These are phyloP conservation scores for Metschnikowia similis DNA, from an alignment of 805 yeast species.

Conservation along the genomic window DNA sequence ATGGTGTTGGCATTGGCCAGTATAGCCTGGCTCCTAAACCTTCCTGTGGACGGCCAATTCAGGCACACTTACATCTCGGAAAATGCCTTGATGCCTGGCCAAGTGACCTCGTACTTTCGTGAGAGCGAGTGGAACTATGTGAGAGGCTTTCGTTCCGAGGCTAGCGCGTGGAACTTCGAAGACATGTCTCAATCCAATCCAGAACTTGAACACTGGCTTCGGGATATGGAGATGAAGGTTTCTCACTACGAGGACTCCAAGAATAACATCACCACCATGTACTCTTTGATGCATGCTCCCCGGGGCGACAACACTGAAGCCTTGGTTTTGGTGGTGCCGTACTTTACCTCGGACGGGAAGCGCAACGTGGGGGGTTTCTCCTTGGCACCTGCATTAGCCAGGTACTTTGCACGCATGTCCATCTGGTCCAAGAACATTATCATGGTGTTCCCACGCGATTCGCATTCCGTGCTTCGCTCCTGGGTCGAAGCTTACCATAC, in stretches of 20 bases:
- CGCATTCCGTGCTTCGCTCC: constrained; percentile 60
- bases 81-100: constrained; percentile 96
- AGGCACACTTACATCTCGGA: constrained; percentile 86
- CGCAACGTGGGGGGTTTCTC: constrained; percentile 80
- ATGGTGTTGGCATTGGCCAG: constrained; percentile 32
- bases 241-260: constrained; percentile 32
- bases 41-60: constrained; percentile 80
- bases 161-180: constrained; percentile 34
- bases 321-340: constrained; percentile 85
- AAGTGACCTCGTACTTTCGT: constrained; percentile 85
- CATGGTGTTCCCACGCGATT: constrained; percentile 74
- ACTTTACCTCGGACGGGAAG: constrained; percentile 63
- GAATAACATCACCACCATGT: constrained; percentile 36
- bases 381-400: constrained; percentile 63
- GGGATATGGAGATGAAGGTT: constrained; percentile 69
- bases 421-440: constrained; percentile 95
- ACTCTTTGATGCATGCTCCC: constrained; percentile 87
- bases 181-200: constrained; percentile 38
- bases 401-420: constrained; percentile 80
- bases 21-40: constrained; percentile 44
- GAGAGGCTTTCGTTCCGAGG: constrained; percentile 73
- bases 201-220: constrained; percentile 54
- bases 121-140: constrained; percentile 93
- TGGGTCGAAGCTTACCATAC: constrained; percentile 97
- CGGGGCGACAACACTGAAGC: constrained; percentile 96